Conservation (phyloP, 441 rosid genomes). For the Codiaeum variegatum region DNA sequence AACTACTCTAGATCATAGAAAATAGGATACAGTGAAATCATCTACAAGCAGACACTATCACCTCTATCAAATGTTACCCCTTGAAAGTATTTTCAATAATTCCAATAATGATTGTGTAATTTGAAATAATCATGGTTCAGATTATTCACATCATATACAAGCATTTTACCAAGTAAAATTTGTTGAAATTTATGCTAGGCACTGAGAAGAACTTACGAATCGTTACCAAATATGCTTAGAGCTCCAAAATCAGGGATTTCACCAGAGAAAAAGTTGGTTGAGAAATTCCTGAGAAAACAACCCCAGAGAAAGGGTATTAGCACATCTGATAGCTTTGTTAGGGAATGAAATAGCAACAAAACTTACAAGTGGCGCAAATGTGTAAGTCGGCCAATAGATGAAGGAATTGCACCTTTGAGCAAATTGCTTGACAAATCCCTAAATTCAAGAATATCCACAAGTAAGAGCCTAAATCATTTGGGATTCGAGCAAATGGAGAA, state of each 20-base stretch:
- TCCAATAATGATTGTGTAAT: background rate
- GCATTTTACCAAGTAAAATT: background rate
- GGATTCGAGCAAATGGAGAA: background rate
- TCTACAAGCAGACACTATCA: background rate
- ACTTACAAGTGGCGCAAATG: conserved; percentile 72
- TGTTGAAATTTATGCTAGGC: background rate
- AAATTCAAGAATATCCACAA: conserved; percentile 16
- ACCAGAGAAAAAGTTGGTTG: conserved; percentile 88
- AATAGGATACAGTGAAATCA: background rate
- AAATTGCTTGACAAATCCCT: conserved; percentile 94
- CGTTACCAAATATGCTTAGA: conserved; percentile 61
- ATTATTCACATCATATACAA: background rate
- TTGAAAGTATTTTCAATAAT: background rate
- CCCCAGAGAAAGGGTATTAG: conserved; percentile 12
- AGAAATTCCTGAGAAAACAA: conserved; percentile 57
- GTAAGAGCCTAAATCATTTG: background rate
- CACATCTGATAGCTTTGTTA: background rate
- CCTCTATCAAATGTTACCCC: background rate
- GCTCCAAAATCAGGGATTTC: conserved; percentile 90
- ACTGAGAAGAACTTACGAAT: conserved; percentile 54
- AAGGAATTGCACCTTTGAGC: conserved; percentile 82
- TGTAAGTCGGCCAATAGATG: conserved; percentile 63
- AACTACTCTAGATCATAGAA: background rate
- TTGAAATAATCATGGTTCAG: background rate
- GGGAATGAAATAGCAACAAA: conserved; percentile 4